phyloP scores from a whole-genome alignment of 176 grass and related monocot genomes.

The Hsuehochloa calcarea region DNA sequence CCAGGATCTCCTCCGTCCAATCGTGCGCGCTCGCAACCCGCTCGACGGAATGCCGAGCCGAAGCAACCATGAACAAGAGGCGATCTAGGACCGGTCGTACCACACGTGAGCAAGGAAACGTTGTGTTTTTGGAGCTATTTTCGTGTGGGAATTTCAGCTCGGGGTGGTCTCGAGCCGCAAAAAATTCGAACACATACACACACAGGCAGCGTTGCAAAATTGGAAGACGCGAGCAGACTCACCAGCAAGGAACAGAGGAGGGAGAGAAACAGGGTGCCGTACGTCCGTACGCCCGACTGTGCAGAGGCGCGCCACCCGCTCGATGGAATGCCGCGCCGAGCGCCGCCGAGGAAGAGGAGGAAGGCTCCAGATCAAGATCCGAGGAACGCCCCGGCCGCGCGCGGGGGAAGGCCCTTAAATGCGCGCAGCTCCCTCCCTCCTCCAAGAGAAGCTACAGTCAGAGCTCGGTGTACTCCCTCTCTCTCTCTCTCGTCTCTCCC shows the following conservation, averaged over 20 bases:
- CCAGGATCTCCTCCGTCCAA: background rate
- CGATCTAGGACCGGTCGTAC: background rate
- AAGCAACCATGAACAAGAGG: background rate
- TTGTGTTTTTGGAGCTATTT: background rate
- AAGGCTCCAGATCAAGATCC: conserved; percentile 37
- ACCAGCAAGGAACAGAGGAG: background rate
- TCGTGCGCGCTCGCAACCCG: background rate
- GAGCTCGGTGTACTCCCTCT: background rate
- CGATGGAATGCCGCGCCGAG: conserved; percentile 4
- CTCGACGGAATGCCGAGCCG: background rate
- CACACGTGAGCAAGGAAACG: background rate
- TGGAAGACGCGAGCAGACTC: background rate
- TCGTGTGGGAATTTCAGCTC: background rate
- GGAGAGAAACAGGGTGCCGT: background rate
- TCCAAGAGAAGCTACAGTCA: background rate
- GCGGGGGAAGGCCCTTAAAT: conserved; percentile 35
- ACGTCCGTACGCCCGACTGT: background rate
- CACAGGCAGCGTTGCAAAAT: background rate
- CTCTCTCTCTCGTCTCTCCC: background rate
- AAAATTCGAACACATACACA: background rate
- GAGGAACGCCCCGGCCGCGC: background rate
- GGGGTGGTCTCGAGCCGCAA: background rate
- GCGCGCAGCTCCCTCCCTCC: background rate
- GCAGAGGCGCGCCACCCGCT: background rate
- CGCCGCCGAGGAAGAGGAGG: background rate